phyloP scores from a whole-genome alignment of 257 asterid species.

The Solanum ossicruentum region DNA sequence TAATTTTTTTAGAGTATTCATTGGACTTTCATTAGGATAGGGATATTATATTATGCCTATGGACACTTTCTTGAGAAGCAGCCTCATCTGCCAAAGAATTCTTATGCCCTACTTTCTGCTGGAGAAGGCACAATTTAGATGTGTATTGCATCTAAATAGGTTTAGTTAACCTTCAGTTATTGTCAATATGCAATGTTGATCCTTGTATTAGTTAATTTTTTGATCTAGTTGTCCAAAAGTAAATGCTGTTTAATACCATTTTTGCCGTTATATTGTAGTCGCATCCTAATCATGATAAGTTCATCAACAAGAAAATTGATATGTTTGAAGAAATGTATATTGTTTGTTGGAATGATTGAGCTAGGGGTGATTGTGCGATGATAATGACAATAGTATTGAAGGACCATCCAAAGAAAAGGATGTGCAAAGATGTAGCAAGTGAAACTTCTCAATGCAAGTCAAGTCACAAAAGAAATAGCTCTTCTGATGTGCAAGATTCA shows the following conservation, averaged over 20 bases:
- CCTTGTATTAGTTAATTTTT: too few relatives aligned
- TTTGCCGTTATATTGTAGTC: too few relatives aligned
- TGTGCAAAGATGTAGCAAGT: not conserved
- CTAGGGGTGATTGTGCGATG: not conserved
- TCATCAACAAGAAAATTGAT: not conserved
- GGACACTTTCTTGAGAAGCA: not conserved
- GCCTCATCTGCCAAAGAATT: not conserved
- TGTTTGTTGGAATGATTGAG: not conserved
- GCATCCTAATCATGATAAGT: too few relatives aligned
- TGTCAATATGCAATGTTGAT: too few relatives aligned
- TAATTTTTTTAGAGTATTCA: not conserved
- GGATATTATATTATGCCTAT: not conserved
- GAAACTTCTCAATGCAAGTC: not conserved
- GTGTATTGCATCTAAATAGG: too few relatives aligned
- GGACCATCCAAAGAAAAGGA: not conserved
- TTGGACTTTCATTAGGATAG: not conserved
- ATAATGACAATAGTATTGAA: not conserved
- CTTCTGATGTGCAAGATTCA: not conserved
- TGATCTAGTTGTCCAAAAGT: too few relatives aligned
- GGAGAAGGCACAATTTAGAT: not conserved
- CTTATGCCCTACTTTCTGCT: not conserved
- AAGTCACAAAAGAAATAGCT: not conserved
- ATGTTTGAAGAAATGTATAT: not conserved
- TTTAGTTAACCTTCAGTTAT: too few relatives aligned
- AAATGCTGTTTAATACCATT: too few relatives aligned